Evolutionary conservation across 2,329 filamentous ascomycete genomes (phyloP), one percentile per base, ranked within the genome.

Genomic region (Ceratocystis cubensis): DNA sequence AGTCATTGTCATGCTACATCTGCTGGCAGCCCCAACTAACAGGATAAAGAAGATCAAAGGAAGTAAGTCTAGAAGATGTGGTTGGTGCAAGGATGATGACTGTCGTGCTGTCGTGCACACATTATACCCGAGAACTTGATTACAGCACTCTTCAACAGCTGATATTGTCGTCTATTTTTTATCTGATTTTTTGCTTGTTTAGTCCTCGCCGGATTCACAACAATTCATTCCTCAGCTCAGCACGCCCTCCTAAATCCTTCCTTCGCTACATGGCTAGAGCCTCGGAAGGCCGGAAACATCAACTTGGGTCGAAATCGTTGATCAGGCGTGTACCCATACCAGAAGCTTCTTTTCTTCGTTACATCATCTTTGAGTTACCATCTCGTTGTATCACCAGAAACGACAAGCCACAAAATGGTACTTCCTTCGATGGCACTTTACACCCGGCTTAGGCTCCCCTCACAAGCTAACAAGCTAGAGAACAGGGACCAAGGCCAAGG

Each of bases 401-500:
- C 6, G 25, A 59, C 30, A 59, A 30, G 28, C 56, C 56, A 33
- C 56, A 59, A 37, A 37, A 59, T 37, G 56, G 56, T 6, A 59
- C 56, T 59, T 59, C 17, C 56, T 30, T 59, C 56, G 25, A 4
- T 30, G 30, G 56, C 28, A 20, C 30, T 59, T 33, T 30, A n/a
- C 56, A 59, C 56, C 56, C 56, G 25, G 56, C 28, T 59, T 59
- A n/a, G 56, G 56, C 53, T 33, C 33, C 53, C 25, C 53, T n/a
- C 17, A 3, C 22, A 25, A 3, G 22, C 17, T 20, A 37, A 5
- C 22, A 53, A 37, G 15, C 56, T 30, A 20, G 30, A 41, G 37
- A 41, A 37, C 28, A 59, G 56, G 56, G 56, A 30, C 56, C 56
- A 59, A 22, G 25, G 13, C 13, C 2, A 10, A 56, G 56, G 30